Base-by-base conservation (phyloP, 805 yeast species). In the Spathaspora arborariae region DNA sequence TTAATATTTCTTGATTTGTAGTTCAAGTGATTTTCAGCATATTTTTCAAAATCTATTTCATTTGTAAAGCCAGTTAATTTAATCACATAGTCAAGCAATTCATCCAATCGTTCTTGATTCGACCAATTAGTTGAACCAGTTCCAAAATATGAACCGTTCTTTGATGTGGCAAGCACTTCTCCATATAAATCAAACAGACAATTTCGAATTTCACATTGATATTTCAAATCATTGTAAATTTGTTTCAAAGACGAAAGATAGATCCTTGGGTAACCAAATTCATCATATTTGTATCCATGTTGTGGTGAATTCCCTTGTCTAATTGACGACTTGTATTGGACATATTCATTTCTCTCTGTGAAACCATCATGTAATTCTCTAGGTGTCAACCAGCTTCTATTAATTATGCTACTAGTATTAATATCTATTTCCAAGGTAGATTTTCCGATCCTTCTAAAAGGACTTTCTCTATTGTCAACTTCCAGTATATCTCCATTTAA, bases 341-440 rank as follows among this genome's bases (percentile, higher is more conserved):
- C 48, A 26, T 21, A 53, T 18, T 55, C 45, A 16, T 54, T 40
- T 37, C 63, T 60, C 47, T 76, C 82, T 2, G 64, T 45, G 47
- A 83, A 77, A 44, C 73, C 70, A 46, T 72, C 62, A 57, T 85
- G 90, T 4, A 80, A 52, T 44, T 76, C 67, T 26, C 81, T 57
- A 47, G 74, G 75, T 3, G 53, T 55, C 8, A 83, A 40, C 0
- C 65, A 65, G 1, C 55, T 45, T 20, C 90, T 64, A 58, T 91
- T 90, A 7, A 65, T 26, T 10, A 92, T 84, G 60, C 75, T 66
- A n/a, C 68, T 73, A 0, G 89, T 82, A 5, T 72, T 54, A 1
- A 84, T 65, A 60, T 92, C 97, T 11, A 90, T 57, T 59, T 92
- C 98, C 4, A 89, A 58, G 8, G 82, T 65, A 4, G 84, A 72